Base-by-base conservation (phyloP, 148 eudicot genomes). In the Dianthus caryophyllus region DNA sequence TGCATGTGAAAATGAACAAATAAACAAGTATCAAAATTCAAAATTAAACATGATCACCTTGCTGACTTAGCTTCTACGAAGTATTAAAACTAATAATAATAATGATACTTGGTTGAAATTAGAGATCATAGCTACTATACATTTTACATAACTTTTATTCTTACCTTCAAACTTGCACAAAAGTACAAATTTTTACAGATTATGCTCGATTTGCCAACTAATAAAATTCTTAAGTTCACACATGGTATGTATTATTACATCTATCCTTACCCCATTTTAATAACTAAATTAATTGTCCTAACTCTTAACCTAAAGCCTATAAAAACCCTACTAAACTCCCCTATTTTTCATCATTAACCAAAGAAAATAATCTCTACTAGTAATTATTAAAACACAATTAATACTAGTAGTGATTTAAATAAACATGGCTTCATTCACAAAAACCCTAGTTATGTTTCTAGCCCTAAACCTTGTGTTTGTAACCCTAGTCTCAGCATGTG, bases 401-500 rank as follows among this genome's bases (percentile, higher is more conserved):
- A 26, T 13, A 33, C 38, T 33, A 71, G 6, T 16, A 33, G 38
- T 3, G 4, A 33, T 33, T 7, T 33, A 33, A 7, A 3, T 33
- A 29, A 65, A 64, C 21, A 81, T 71, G 85, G 78, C 77, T 59
- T 71, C 71, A 21, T 54, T 71, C 38, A 55, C 72, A 41, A 69
- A 68, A 64, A 58, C 73, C 48, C 33, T 76, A 39, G 50, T 68
- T 64, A 69, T 84, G 16, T 71, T 81, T 69, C 73, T 83, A 24
- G 60, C 51, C 73, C 75, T 78, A 55, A 84, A 78, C 77, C 81
- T 84, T 22, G 61, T 80, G 36, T 68, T 76, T 36, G 70, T 78
- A 55, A 20, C 79, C 61, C 71, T 83, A 11, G 72, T 64, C 14
- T 76, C 79, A 6, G 71, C 75, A 5, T 76, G 79, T 25, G 79